Base-by-base conservation (phyloP, 495 filamentous ascomycete species). In the Astrocystis sublimbata region DNA sequence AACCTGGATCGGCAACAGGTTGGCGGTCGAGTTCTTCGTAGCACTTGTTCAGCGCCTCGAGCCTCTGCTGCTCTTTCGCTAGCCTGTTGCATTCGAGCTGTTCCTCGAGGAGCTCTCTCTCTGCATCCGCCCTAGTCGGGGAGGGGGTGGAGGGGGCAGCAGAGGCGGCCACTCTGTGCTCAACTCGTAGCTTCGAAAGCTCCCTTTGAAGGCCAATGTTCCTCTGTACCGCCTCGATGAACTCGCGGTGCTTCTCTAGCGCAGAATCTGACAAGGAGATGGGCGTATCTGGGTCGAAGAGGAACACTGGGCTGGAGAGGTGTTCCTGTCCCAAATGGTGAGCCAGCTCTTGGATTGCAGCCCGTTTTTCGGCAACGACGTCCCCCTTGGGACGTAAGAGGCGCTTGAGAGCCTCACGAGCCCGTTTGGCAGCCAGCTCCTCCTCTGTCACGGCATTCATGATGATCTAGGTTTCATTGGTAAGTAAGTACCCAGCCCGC, bases 141-240 rank as follows among this genome's bases (percentile, higher is more conserved):
- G 68, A 40, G 26, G 15, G 17, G 42, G 33, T 17, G 8, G 60
- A 12, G 4, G 19, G 24, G 2, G 61, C 36, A 41, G 61, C 55
- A 35, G 60, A 47, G 40, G 9, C 42, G 36, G 68, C 65, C 9
- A 45, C 54, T 24, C 69, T 57, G 63, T 70, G 71, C 38, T 72
- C 70, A 15, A 56, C 61, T 30, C 71, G 74, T 7, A 76, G 65
- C 19, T 61, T 67, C 6, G 75, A 65, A 50, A 82, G 79, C 40
- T 82, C 81, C 15, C 78, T 75, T 38, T 78, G 75, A 13, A 85
- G 84, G 41, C 78, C 76, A 36, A 86, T 70, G 63, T 87, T 87
- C 40, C 79, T 84, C 58, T 76, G 75, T n/a, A 88, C 69, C 3
- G 85, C 85, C 41, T 85, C 74, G 43, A 88, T 68, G 56, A 87